These are phyloP conservation scores for Erigeron philadelphicus DNA, from an alignment of 140 eudicot species.

Conservation along the genomic window DNA sequence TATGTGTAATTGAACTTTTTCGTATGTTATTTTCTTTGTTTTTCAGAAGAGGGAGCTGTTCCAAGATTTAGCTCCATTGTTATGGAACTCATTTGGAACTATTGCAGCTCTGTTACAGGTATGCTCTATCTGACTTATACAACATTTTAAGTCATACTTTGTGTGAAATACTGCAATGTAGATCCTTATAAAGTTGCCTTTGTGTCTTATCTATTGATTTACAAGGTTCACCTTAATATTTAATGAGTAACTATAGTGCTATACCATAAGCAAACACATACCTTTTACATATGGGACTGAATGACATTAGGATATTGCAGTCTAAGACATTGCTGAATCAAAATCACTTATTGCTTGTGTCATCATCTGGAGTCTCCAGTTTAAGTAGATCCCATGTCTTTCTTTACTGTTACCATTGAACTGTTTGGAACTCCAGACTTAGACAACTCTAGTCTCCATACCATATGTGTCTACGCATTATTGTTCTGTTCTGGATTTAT, in stretches of 20 bases:
- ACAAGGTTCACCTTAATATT: neutral
- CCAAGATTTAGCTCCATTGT: constrained; percentile 68
- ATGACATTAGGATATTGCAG: neutral
- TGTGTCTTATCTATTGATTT: constrained; percentile 2
- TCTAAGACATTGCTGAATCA: neutral
- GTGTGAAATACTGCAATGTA: constrained; percentile 15
- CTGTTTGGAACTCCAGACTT: neutral
- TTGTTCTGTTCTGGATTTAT: neutral
- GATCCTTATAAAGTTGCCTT: neutral
- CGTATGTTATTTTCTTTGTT: constrained; percentile 25
- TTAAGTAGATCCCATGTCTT: neutral
- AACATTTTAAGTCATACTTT: neutral
- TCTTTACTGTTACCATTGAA: neutral
- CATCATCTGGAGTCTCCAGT: neutral
- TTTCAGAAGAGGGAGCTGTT: constrained; percentile 55
- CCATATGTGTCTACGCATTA: neutral
- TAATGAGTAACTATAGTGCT: neutral
- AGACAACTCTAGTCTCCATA: neutral
- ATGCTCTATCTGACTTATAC: constrained; percentile 17
- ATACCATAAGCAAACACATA: neutral
- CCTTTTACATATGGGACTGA: no score
- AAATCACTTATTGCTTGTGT: neutral
- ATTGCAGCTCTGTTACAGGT: constrained; percentile 74
- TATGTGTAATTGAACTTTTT: constrained; percentile 23
- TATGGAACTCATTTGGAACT: constrained; percentile 77